Conservation (phyloP, 768 basidiomycete species). For the Auriscalpium vulgare region DNA sequence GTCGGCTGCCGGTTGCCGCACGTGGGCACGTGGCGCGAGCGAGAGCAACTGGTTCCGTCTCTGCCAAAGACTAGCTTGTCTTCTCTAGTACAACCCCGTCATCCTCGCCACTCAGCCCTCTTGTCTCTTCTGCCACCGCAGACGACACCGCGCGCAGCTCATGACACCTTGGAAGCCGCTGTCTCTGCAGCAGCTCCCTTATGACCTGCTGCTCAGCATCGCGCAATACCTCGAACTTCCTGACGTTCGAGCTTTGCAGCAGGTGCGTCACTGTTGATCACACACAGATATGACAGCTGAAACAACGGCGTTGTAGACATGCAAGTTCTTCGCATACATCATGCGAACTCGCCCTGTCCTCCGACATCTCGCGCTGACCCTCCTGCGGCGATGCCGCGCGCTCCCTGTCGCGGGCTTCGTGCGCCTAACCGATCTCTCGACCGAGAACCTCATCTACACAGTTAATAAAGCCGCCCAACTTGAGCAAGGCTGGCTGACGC, state of each 20-base stretch:
- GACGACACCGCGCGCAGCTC: too few species aligned
- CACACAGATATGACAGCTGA: neutral
- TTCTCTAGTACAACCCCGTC: too few species aligned
- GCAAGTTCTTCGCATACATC: constrained; percentile 51
- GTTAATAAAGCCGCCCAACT: constrained; percentile 57
- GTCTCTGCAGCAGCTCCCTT: constrained; percentile 43
- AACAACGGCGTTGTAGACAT: constrained; percentile 35
- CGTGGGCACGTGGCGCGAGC: too few species aligned
- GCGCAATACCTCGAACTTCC: constrained; percentile 50
- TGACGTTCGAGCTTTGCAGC: constrained; percentile 54
- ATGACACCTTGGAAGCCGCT: neutral
- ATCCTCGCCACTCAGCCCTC: neutral
- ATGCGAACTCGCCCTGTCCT: constrained; percentile 62
- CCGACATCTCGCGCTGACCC: constrained; percentile 51
- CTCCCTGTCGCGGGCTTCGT: constrained; percentile 65
- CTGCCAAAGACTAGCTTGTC: too few species aligned
- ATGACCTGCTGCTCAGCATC: constrained; percentile 65
- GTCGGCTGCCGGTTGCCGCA: too few species aligned
- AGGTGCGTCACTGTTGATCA: constrained; percentile 35
- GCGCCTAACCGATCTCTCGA: constrained; percentile 56
- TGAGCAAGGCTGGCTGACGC: constrained; percentile 53
- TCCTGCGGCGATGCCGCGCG: constrained; percentile 60
- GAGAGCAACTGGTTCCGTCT: too few species aligned
- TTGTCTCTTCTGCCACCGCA: neutral
- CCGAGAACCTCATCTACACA: constrained; percentile 49